Base-by-base conservation (phyloP, 305 asterid species). In the Andrographis paniculata region DNA sequence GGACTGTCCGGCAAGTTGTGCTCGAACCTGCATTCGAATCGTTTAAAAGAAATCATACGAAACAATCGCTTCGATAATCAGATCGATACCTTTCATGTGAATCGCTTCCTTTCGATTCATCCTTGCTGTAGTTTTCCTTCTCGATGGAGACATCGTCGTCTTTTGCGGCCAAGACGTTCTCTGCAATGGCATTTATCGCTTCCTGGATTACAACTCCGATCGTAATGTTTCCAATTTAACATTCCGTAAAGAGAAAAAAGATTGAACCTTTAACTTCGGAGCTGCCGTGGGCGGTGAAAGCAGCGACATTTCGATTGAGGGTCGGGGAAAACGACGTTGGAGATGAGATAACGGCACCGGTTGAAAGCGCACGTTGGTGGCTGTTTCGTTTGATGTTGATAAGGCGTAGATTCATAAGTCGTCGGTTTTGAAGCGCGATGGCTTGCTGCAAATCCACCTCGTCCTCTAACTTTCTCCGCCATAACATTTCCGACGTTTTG, bases 1-100 rank as follows among this genome's bases (percentile, higher is more conserved):
- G 88, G 93, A 23, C 82, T 82, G 24, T 78, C 88, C 0, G 88
- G 93, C 35, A 78, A 85, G 72, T 73, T 71, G 70, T 82, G 93
- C 58, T 78, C 93, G 72, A 66, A 61, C 57, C 83, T 82, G 48
- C 54, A 36, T 48, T 28, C 15, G 35, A 50, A 42, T 48, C 9
- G 30, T 55, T 18, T 23, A 53, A 17, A 16, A 37, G 14, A 14
- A 37, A 13, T 37, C 7, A 13, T 12, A 13, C 6, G 4, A 5
- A 4, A 3, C 4, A 2, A 2, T 13, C 14, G 7, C 14, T 37
- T n/a, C 5, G 4, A 37, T 33, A 4, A 7, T n/a, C n/a, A 2
- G 2, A 14, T 14, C 35, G 16, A 63, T 64, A 78, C 84, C 78
- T 70, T 73, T 75, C 84, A 35, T 65, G 80, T 14, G 61, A 57